These are phyloP conservation scores for Vigna reflexopilosa DNA, from an alignment of 306 rosid species.

Conservation along the genomic window DNA sequence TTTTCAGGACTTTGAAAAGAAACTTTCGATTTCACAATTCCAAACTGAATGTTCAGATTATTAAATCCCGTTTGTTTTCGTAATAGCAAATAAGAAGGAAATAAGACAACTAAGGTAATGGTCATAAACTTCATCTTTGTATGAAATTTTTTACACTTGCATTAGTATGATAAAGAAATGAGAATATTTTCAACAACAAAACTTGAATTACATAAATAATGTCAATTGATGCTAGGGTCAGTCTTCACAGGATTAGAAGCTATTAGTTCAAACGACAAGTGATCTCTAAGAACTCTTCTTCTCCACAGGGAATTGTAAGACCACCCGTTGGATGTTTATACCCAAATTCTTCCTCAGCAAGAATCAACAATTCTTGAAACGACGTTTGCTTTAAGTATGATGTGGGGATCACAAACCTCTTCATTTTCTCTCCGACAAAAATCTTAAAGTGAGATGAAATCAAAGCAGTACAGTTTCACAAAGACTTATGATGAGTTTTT, in stretches of 20 bases:
- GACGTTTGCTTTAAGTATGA: slow-evolving; percentile 1
- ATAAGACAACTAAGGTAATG: not conserved
- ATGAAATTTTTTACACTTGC: not conserved
- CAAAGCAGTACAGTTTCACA: not conserved
- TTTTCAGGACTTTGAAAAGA: too few relatives aligned
- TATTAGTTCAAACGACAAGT: slow-evolving; percentile 27
- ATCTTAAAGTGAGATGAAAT: not conserved
- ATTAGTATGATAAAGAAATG: not conserved
- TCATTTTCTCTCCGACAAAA: not conserved
- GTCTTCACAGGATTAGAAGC: not conserved
- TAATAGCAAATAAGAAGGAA: not conserved
- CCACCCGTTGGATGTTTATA: slow-evolving; percentile 53
- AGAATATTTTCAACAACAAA: not conserved
- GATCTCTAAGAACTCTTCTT: slow-evolving; percentile 22
- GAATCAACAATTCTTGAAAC: not conserved
- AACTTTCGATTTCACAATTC: too few relatives aligned
- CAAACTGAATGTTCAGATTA: not conserved
- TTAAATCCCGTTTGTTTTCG: not conserved
- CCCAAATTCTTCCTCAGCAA: slow-evolving; percentile 33
- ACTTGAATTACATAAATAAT: not conserved
- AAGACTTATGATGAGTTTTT: not conserved
- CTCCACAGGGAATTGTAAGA: slow-evolving; percentile 48
- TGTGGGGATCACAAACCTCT: not conserved
- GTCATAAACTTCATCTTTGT: not conserved
- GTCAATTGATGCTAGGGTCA: not conserved